Evolutionary conservation across 257 asterid genomes (phyloP), one percentile per base, ranked within the genome.

Genomic region (Solanum etuberosum): DNA sequence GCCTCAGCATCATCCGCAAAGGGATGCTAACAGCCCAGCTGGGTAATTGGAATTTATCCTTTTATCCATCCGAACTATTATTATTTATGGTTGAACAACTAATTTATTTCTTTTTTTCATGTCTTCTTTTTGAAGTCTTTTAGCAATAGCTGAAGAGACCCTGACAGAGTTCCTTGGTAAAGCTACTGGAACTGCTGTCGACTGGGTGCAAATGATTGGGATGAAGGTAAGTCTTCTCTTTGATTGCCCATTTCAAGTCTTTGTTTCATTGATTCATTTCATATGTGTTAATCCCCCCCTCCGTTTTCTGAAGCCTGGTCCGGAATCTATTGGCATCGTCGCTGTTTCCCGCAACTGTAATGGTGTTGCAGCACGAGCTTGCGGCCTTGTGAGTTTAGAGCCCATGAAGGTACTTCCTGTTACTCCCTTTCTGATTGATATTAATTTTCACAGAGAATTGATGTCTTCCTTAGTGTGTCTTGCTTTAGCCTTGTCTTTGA

Each of bases 171-270:
- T 97, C 95, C 99, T 96, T 87, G 93, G 97, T 14, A 97, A 97
- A 96, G 99, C 99, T 90, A 97, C 99, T 65, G 99, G 99, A 94
- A 97, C 99, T 92, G 98, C 99, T 94, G 99, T 96, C 91, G 94
- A 97, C 92, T 97, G 99, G 99, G 99, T 96, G 84, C 98, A 95
- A 94, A 92, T 97, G 98, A 94, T 96, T 93, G 99, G 99, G 97
- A 96, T 97, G 99, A 97, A 97, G 99, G 99, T 94, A 88, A n/a
- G 42, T 3, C 34, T 21, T 25, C 7, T 57, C 29, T 43, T 10
- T 61, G 12, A 46, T 78, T 40, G 48, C 18, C 68, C 7, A 10
- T 5, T 37, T 85, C 31, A 57, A 14, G 16, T 37, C 68, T 88
- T 48, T 32, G 54, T 73, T 21, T 73, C 31, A 21, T 23, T 32